Conservation (phyloP, 148 eudicot genomes). For the Talinum fruticosum region DNA sequence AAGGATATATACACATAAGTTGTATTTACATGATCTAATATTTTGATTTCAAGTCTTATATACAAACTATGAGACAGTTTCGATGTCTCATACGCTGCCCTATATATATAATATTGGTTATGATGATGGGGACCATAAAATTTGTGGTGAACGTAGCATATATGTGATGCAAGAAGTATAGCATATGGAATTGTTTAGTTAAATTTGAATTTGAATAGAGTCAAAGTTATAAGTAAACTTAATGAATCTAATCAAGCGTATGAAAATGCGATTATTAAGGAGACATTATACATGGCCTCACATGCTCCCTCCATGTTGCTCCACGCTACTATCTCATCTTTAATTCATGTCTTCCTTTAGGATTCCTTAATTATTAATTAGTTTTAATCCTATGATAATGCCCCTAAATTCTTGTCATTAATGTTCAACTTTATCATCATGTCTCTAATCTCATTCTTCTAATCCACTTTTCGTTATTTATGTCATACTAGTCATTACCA, state of each 20-base stretch:
- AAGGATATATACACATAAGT: too few relatives aligned
- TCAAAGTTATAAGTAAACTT: background rate
- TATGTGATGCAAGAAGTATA: background rate
- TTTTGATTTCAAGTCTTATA: too few relatives aligned
- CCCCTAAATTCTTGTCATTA: background rate
- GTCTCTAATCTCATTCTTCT: too few relatives aligned
- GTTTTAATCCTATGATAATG: background rate
- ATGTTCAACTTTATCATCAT: background rate
- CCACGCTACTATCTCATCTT: background rate
- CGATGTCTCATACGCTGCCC: too few relatives aligned
- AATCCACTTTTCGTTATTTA: too few relatives aligned
- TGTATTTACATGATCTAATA: too few relatives aligned
- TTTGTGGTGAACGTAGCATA: background rate
- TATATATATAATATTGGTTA: too few relatives aligned
- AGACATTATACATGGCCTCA: slow-evolving; percentile 13
- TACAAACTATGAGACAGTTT: too few relatives aligned
- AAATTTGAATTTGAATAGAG: background rate
- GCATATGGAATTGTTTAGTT: background rate
- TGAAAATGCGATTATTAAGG: slow-evolving; percentile 22
- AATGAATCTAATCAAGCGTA: background rate
- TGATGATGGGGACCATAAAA: background rate
- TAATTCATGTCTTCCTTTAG: background rate
- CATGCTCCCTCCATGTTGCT: slow-evolving; percentile 21
- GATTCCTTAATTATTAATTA: background rate
- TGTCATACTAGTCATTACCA: too few relatives aligned